Conservation (phyloP, 768 basidiomycete genomes). For the Mycena belliarum region DNA sequence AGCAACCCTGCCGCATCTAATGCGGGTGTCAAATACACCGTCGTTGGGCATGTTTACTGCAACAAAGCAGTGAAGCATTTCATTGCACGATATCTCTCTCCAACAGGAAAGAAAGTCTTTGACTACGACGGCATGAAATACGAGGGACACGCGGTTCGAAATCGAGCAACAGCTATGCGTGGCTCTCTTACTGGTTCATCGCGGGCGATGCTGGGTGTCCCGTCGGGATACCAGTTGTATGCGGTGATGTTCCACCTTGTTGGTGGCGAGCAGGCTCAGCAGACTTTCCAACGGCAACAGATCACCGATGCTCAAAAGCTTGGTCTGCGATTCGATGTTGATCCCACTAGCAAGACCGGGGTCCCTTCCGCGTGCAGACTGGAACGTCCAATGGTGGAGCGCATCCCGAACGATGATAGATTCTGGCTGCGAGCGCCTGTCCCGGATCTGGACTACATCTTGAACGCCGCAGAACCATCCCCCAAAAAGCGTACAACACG, state of each 20-base stretch:
- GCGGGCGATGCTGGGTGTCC: neutral
- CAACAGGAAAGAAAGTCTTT: neutral
- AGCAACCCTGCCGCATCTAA: neutral
- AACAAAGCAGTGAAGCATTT: neutral
- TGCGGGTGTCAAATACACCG: neutral
- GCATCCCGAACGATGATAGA: neutral
- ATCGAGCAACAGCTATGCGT: neutral
- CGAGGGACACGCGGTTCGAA: slow-evolving; percentile 4
- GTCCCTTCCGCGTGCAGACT: neutral
- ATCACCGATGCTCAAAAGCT: neutral
- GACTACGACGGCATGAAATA: slow-evolving; percentile 9
- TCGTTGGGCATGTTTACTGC: slow-evolving; percentile 4
- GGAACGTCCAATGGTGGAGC: neutral
- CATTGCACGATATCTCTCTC: neutral
- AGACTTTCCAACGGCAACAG: slow-evolving; percentile 4
- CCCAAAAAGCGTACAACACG: too few relatives aligned
- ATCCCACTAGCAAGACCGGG: neutral
- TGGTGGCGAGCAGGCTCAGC: slow-evolving; percentile 2
- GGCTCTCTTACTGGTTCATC: slow-evolving; percentile 2
- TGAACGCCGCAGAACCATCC: too few relatives aligned
- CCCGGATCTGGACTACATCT: too few relatives aligned
- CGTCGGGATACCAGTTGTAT: neutral
- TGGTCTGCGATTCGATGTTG: neutral
- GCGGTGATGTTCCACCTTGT: slow-evolving; percentile 4
- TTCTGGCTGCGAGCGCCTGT: too few relatives aligned